Conservation (phyloP, 768 basidiomycete species). For the Suillus plorans region DNA sequence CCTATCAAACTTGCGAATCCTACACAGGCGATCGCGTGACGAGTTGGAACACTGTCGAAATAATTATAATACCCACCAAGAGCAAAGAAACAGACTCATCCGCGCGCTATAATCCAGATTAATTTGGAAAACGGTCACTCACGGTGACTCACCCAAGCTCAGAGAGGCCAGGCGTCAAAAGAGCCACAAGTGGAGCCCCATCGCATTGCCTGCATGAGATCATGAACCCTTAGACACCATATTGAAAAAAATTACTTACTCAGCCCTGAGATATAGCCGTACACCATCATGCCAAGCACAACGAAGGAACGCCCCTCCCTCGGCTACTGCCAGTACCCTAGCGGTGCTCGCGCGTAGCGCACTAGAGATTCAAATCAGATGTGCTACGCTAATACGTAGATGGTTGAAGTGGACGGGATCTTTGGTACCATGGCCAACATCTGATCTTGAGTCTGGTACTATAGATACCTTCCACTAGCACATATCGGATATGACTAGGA, state of each 20-base stretch:
- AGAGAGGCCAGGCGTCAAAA: no score
- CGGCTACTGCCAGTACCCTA: slow-evolving; percentile 31
- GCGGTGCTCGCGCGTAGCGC: slow-evolving; percentile 53
- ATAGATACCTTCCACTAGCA: no score
- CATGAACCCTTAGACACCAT: no score
- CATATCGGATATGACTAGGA: no score
- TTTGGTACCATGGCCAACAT: slow-evolving; percentile 27
- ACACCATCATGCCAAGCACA: no score
- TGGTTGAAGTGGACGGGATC: no score
- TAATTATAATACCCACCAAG: slow-evolving; percentile 27
- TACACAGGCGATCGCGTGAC: background rate
- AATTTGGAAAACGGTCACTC: background rate
- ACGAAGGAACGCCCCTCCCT: slow-evolving; percentile 21
- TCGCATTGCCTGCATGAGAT: no score
- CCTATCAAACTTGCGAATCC: slow-evolving; percentile 25
- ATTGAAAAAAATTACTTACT: slow-evolving; percentile 23
- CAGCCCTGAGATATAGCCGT: slow-evolving; percentile 20
- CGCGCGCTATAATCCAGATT: slow-evolving; percentile 21
- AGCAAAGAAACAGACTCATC: slow-evolving; percentile 50
- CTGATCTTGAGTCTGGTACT: no score
- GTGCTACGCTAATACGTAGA: background rate
- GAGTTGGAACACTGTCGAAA: background rate
- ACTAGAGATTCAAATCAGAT: slow-evolving; percentile 72
- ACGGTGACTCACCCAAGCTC: no score
- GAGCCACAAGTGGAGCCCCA: no score